Evolutionary conservation across 345 rosid species (phyloP).

Genomic region (Sonneratia caseolaris): DNA sequence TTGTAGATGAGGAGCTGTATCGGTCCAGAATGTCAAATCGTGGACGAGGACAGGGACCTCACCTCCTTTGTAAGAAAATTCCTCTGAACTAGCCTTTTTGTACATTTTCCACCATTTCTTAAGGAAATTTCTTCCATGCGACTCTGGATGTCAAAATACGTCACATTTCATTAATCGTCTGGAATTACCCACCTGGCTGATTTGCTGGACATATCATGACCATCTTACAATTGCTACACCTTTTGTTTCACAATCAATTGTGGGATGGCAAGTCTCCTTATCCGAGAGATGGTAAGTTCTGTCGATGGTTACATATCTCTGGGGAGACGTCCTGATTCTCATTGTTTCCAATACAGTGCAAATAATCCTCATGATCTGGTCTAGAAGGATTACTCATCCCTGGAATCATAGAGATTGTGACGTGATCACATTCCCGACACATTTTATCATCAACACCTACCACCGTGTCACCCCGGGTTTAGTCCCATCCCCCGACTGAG

Average conservation of each 20-base stretch:
- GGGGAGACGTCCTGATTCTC: not conserved
- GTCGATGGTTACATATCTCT: not conserved
- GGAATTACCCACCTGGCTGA: not conserved
- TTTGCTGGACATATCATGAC: not conserved
- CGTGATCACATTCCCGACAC: not conserved
- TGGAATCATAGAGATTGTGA: not conserved
- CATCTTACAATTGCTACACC: not conserved
- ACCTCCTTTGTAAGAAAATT: not conserved
- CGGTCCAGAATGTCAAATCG: conserved; percentile 18
- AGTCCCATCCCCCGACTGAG: not conserved
- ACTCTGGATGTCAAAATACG: too few species aligned
- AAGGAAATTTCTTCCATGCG: too few species aligned
- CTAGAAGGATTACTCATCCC: not conserved
- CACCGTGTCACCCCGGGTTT: not conserved
- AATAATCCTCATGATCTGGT: not conserved
- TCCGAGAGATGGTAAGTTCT: not conserved
- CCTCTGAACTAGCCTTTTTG: not conserved
- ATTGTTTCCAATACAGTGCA: not conserved
- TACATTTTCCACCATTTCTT: not conserved
- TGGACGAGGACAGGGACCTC: not conserved
- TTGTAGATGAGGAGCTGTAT: conserved; percentile 51
- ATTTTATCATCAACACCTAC: not conserved
- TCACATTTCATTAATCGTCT: not conserved
- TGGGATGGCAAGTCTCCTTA: not conserved
- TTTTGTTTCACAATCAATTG: not conserved